These are phyloP conservation scores for Termitomyces sp. DNA, from an alignment of 768 basidiomycete genomes.

Conservation along the genomic window DNA sequence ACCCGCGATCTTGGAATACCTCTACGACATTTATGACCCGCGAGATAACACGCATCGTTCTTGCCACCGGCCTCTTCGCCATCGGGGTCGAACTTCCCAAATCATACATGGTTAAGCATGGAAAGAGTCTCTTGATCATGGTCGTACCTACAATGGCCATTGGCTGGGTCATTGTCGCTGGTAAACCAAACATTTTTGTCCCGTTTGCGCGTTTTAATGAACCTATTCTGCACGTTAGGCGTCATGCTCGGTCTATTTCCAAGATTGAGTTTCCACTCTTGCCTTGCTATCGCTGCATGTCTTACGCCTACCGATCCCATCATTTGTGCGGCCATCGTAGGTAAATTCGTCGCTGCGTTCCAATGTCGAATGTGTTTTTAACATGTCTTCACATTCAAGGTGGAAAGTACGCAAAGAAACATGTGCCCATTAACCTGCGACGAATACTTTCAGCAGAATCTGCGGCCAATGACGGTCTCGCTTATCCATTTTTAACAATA, in stretches of 20 bases:
- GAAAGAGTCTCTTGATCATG: slow-evolving; percentile 60
- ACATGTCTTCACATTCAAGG: slow-evolving; percentile 28
- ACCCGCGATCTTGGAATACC: slow-evolving; percentile 70
- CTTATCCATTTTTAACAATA: slow-evolving; percentile 87
- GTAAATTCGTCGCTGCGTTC: slow-evolving; percentile 24
- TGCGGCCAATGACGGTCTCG: slow-evolving; percentile 93
- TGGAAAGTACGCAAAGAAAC: slow-evolving; percentile 60
- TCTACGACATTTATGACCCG: slow-evolving; percentile 52
- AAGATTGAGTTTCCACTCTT: slow-evolving; percentile 60
- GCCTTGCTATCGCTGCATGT: slow-evolving; percentile 83
- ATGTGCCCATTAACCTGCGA: slow-evolving; percentile 73
- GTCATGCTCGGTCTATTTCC: slow-evolving; percentile 73
- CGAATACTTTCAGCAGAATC: slow-evolving; percentile 84
- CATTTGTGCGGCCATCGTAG: slow-evolving; percentile 78
- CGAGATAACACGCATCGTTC: slow-evolving; percentile 38
- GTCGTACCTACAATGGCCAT: slow-evolving; percentile 83
- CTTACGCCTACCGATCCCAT: slow-evolving; percentile 95
- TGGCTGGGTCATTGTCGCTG: slow-evolving; percentile 74
- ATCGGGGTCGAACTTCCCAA: slow-evolving; percentile 91
- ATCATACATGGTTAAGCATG: slow-evolving; percentile 78
- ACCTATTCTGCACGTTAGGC: slow-evolving; percentile 25
- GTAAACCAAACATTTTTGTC: slow-evolving; percentile 25
- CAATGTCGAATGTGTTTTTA: background rate
- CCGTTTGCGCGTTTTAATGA: background rate
- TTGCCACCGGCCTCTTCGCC: slow-evolving; percentile 89